These are phyloP conservation scores for Debaryomycetaceae sp. DNA, from an alignment of 1,139 yeast genomes.

Conservation along the genomic window DNA sequence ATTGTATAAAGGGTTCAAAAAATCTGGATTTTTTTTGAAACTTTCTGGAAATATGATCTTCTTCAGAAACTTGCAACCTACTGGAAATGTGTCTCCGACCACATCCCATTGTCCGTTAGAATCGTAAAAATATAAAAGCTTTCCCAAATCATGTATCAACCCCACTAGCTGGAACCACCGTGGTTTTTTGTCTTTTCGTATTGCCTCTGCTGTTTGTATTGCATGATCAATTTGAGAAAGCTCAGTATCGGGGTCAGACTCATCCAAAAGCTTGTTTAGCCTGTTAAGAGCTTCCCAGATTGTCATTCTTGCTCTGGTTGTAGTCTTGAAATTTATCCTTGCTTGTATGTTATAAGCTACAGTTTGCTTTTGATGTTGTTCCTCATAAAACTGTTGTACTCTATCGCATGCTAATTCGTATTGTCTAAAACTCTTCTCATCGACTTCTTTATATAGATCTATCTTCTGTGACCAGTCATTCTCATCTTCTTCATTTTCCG, in stretches of 20 bases:
- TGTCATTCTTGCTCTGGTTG: conserved; percentile 61
- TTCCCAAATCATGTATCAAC: conserved; percentile 68
- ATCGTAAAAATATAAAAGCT: conserved; percentile 64
- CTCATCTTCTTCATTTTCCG: conserved; percentile 4
- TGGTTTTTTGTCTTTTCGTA: conserved; percentile 63
- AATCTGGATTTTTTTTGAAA: conserved; percentile 60
- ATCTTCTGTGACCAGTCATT: conserved; percentile 10
- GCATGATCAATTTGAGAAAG: conserved; percentile 75
- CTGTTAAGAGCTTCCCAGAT: conserved; percentile 71
- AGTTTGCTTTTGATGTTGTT: conserved; percentile 68
- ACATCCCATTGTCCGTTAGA: conserved; percentile 80
- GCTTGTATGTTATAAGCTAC: conserved; percentile 74
- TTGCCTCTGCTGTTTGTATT: conserved; percentile 73
- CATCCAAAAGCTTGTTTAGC: conserved; percentile 61
- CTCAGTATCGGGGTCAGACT: conserved; percentile 74
- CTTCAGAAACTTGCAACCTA: conserved; percentile 63
- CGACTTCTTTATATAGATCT: conserved; percentile 34
- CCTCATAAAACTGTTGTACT: conserved; percentile 63
- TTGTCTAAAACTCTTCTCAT: conserved; percentile 52
- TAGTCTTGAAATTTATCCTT: conserved; percentile 65
- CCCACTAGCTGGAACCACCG: conserved; percentile 78
- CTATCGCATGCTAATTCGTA: conserved; percentile 69
- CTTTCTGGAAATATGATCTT: conserved; percentile 60
- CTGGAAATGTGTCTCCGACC: conserved; percentile 79
- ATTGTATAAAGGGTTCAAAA: conserved; percentile 59